Evolutionary conservation across 1,284 basidiomycete genomes (phyloP).

Genomic region (Entoloma clypeatum): DNA sequence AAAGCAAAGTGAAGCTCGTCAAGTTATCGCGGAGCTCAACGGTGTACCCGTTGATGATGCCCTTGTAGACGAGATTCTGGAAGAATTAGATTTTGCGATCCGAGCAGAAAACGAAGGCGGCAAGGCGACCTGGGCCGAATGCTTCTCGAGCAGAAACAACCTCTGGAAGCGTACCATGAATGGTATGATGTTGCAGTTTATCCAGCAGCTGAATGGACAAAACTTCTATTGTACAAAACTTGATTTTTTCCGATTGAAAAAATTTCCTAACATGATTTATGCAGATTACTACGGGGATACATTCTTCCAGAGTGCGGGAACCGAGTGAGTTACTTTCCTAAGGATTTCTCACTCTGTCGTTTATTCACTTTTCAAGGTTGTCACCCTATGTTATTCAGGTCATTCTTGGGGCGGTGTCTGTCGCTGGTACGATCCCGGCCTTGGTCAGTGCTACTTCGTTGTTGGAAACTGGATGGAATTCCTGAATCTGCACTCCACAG

Average conservation of each 20-base stretch:
- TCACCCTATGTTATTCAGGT: slow-evolving; percentile 71
- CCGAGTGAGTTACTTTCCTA: slow-evolving; percentile 37
- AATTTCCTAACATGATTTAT: slow-evolving; percentile 2
- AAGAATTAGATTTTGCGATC: slow-evolving; percentile 69
- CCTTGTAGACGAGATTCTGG: slow-evolving; percentile 60
- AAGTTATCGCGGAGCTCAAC: slow-evolving; percentile 65
- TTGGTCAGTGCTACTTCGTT: slow-evolving; percentile 30
- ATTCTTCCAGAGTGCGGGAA: slow-evolving; percentile 77
- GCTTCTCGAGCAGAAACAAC: slow-evolving; percentile 66
- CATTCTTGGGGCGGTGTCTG: slow-evolving; percentile 67
- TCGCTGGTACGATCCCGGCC: slow-evolving; percentile 62
- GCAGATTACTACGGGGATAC: slow-evolving; percentile 78
- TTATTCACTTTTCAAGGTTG: slow-evolving; percentile 37
- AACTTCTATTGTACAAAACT: slow-evolving; percentile 63
- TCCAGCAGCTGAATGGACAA: slow-evolving; percentile 76
- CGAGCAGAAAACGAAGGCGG: slow-evolving; percentile 71
- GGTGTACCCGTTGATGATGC: slow-evolving; percentile 57
- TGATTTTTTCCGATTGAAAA: not conserved
- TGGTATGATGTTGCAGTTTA: slow-evolving; percentile 80
- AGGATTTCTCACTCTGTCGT: not conserved
- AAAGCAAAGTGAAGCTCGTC: slow-evolving; percentile 49
- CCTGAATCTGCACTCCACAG: slow-evolving; percentile 15
- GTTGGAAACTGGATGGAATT: not conserved
- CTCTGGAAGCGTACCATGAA: slow-evolving; percentile 72
- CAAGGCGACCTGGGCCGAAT: slow-evolving; percentile 75